A percentile compares a stretch with the other conserved stretches of the same genome.
These are phyloP conservation scores for Cladophialophora exuberans DNA, from an alignment of 2,329 filamentous ascomycete species.

Conservation along the genomic window DNA sequence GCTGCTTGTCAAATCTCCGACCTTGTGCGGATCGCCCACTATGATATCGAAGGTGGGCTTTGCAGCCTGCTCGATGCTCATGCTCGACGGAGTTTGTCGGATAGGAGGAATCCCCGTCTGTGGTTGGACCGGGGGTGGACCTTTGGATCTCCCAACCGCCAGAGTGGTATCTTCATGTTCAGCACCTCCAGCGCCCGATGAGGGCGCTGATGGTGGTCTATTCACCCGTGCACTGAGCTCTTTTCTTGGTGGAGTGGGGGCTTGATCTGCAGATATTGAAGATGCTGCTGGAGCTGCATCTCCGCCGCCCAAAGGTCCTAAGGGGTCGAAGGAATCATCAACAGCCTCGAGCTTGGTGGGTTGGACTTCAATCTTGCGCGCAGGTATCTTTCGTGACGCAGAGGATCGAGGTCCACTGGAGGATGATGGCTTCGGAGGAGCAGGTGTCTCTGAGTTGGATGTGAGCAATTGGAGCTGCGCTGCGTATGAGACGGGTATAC, in stretches of 20 bases:
- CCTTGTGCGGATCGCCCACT: constrained; percentile 96
- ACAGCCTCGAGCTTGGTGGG: constrained; percentile 66
- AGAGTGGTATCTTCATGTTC: constrained; percentile 70
- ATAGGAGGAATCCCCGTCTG: constrained; percentile 48
- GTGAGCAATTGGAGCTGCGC: constrained; percentile 16
- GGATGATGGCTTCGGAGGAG: constrained; percentile 37
- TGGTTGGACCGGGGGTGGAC: constrained; percentile 63
- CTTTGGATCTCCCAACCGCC: constrained; percentile 64
- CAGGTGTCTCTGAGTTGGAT: constrained; percentile 22
- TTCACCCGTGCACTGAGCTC: constrained; percentile 49
- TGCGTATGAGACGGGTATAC: constrained; percentile 12
- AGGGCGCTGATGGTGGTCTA: constrained; percentile 39
- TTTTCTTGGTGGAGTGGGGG: constrained; percentile 63
- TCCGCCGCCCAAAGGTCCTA: constrained; percentile 59
- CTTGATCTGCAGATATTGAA: constrained; percentile 53
- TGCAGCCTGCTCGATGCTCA: constrained; percentile 89
- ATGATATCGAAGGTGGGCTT: constrained; percentile 89
- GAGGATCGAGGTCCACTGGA: constrained; percentile 52
- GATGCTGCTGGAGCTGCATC: constrained; percentile 35
- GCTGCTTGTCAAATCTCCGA: constrained; percentile 92
- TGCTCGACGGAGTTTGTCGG: constrained; percentile 70
- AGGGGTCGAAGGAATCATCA: constrained; percentile 64
- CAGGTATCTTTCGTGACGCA: constrained; percentile 53
- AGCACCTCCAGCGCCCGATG: constrained; percentile 65
- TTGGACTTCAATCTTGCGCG: constrained; percentile 62